Conservation (phyloP, 352 stramenopile species). For the Globisporangium heterothallicum region DNA sequence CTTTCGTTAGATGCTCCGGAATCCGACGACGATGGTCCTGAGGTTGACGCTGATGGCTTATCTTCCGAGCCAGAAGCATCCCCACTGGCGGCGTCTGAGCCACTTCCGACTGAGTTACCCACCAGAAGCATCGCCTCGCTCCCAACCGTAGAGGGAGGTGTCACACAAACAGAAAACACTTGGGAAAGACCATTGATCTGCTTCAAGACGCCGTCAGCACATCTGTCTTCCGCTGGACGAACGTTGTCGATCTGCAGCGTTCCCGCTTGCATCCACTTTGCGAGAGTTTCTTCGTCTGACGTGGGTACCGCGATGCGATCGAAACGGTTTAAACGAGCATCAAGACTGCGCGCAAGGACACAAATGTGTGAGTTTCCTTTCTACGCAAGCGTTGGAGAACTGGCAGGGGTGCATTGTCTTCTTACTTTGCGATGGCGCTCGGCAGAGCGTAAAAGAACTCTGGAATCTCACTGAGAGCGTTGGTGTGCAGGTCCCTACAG, state of each 20-base stretch:
- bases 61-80: not conserved
- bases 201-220: slow-evolving; percentile 2
- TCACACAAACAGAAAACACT: slow-evolving; percentile 21
- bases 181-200: slow-evolving; percentile 22
- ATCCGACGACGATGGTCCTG: not conserved
- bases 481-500: slow-evolving; percentile 39
- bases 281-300: slow-evolving; percentile 21
- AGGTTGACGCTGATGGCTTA: not conserved
- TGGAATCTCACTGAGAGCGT: slow-evolving; percentile 27
- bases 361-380: not conserved
- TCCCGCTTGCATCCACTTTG: slow-evolving; percentile 24
- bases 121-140: slow-evolving; percentile 1
- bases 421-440: slow-evolving; percentile 15
- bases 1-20: no score
- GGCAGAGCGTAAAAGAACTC: slow-evolving; percentile 20
- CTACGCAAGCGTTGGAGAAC: no score
- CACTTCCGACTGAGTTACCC: not conserved
- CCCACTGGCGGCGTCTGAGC: not conserved
- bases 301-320: slow-evolving; percentile 25
- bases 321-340: slow-evolving; percentile 36
- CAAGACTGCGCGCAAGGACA: slow-evolving; percentile 20
- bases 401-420: not conserved
- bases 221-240: slow-evolving; percentile 1
- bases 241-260: slow-evolving; percentile 32
- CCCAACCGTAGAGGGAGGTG: not conserved